A percentile compares a stretch with the other conserved stretches of the same genome.
These are phyloP conservation scores for Stygiomarasmius scandens DNA, from an alignment of 1,284 basidiomycete genomes.

Conservation along the genomic window DNA sequence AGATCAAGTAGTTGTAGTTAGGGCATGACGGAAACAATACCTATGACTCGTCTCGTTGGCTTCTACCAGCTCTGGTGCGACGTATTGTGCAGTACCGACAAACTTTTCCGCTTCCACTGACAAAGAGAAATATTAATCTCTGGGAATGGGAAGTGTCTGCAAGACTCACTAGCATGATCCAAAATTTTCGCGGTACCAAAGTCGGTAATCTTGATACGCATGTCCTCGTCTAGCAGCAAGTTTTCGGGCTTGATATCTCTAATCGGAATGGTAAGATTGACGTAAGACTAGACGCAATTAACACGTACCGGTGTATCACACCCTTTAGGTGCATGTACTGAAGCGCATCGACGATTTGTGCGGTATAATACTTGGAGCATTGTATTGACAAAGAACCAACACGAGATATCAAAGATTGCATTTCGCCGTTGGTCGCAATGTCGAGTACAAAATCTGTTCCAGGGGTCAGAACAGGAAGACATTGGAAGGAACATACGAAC, in stretches of 20 bases:
- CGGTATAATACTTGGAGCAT: constrained; percentile 82
- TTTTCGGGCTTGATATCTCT: constrained; percentile 94
- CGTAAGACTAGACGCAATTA: constrained; percentile 2
- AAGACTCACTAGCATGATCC: constrained; percentile 51
- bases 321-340: constrained; percentile 88
- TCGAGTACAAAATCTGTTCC: constrained; percentile 87
- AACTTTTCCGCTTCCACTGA: constrained; percentile 69
- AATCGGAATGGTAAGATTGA: constrained; percentile 12
- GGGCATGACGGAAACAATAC: constrained; percentile 35
- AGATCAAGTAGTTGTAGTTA: not conserved
- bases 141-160: constrained; percentile 17
- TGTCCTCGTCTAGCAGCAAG: constrained; percentile 82
- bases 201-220: constrained; percentile 93
- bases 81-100: constrained; percentile 96
- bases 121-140: constrained; percentile 17
- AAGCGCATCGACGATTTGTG: constrained; percentile 86
- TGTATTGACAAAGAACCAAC: constrained; percentile 80
- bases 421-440: constrained; percentile 87
- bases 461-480: constrained; percentile 5
- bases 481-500: constrained; percentile 50
- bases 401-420: constrained; percentile 77
- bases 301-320: constrained; percentile 78
- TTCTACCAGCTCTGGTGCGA: constrained; percentile 89
- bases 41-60: constrained; percentile 74
- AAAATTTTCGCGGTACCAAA: constrained; percentile 96